Evolutionary conservation across 1,284 basidiomycete species (phyloP), one percentile per base, ranked within the genome.

Genomic region (Boletus sp.): DNA sequence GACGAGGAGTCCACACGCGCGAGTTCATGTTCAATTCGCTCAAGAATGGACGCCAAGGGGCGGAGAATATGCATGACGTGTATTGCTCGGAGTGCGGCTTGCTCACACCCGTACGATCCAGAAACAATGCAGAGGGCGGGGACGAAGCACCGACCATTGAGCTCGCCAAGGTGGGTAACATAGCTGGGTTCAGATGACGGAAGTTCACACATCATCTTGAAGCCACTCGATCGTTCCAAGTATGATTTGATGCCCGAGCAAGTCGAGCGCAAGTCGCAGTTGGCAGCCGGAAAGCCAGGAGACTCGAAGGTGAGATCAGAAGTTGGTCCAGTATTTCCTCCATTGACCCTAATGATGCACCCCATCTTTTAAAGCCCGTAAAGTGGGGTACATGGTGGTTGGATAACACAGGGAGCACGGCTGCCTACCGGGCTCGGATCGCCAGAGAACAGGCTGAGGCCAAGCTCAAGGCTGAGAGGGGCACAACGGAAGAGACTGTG

Each of bases 81-180:
- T 64, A 66, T 53, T 66, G 63, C 36, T 66, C 63, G 7, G 62
- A 66, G 41, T 64, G 63, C 7, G 63, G 63, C 15, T n/a, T 58
- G 15, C 37, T 64, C 33, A 64, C 61, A 2, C 12, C 12, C 1
- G 64, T 51, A n/a, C 55, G 63, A 7, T 64, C 64, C 4, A 54
- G 63, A 49, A 11, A 63, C 24, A 61, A 61, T 11, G 55, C 48
- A 13, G 63, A 64, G 22, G 63, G 63, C 12, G 64, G 63, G 12
- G 31, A 13, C 2, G 63, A 63, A 1, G 63, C 62, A 24, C 64
- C 63, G 6, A 64, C 41, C 9, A 66, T 64, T 8, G 51, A 44
- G 1, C 6, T 55, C 6, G 64, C 63, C 43, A 56, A 44, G 20
- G 64, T 61, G 33, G 33, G 64, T 48, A 20, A 15, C 7, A 7